These are phyloP conservation scores for Sarocladiaceae sp. DNA, from an alignment of 2,329 filamentous ascomycete genomes.

Conservation along the genomic window DNA sequence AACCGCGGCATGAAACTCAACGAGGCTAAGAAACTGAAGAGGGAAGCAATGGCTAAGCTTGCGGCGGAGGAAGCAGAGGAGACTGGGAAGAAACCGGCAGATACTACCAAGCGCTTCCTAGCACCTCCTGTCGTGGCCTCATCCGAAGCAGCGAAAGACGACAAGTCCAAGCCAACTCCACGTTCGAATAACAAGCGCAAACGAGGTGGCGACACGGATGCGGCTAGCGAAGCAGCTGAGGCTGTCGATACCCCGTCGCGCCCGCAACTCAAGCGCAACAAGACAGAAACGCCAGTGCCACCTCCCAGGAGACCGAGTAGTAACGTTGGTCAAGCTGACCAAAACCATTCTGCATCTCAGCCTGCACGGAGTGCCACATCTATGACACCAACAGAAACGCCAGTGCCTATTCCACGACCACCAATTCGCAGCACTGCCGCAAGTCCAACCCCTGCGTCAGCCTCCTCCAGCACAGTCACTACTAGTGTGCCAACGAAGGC, in stretches of 20 bases:
- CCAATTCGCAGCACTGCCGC: not conserved
- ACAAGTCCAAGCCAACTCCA: constrained; percentile 21
- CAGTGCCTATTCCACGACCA: constrained; percentile 26
- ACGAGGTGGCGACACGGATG: constrained; percentile 32
- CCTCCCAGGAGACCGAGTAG: constrained; percentile 33
- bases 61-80: constrained; percentile 60
- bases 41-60: constrained; percentile 58
- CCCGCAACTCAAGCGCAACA: constrained; percentile 46
- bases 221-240: constrained; percentile 24
- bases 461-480: constrained; percentile 11
- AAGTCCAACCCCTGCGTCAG: not conserved
- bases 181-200: constrained; percentile 40
- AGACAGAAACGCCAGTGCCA: constrained; percentile 54
- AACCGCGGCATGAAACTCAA: constrained; percentile 76
- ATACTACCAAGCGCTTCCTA: not conserved
- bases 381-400: constrained; percentile 32
- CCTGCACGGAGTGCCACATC: not conserved
- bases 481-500: constrained; percentile 33
- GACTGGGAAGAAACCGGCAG: constrained; percentile 39
- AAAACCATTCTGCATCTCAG: not conserved
- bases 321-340: constrained; percentile 5
- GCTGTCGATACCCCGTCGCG: constrained; percentile 24
- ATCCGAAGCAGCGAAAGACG: constrained; percentile 16
- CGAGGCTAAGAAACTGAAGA: constrained; percentile 71
- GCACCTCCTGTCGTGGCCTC: not conserved